phyloP scores from a whole-genome alignment of 495 filamentous ascomycete genomes.

The Cercophora samala region DNA sequence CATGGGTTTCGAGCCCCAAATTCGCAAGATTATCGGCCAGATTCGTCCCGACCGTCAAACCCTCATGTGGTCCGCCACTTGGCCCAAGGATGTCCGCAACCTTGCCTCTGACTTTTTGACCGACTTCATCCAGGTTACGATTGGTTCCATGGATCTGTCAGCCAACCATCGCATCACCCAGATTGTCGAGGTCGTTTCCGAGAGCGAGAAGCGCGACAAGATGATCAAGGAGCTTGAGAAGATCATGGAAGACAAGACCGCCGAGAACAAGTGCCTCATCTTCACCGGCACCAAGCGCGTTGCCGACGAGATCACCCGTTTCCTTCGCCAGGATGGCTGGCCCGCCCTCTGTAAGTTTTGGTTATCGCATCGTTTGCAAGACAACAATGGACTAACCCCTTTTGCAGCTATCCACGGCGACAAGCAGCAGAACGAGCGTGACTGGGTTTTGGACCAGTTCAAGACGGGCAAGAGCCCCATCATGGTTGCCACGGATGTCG shows the following conservation, averaged over 20 bases:
- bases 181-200: constrained; percentile 90
- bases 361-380: neutral
- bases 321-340: constrained; percentile 98
- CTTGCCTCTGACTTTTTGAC: constrained; percentile 92
- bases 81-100: constrained; percentile 98
- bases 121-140: constrained; percentile 98
- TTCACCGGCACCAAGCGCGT: constrained; percentile 99
- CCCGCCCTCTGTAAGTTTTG: constrained; percentile 83
- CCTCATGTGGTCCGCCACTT: constrained; percentile 99
- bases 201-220: constrained; percentile 95
- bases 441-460: constrained; percentile 99
- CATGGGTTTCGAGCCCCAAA: constrained; percentile 88
- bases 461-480: constrained; percentile 94
- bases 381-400: neutral
- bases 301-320: constrained; percentile 96
- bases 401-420: constrained; percentile 89
- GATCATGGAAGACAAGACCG: constrained; percentile 88
- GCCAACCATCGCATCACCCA: constrained; percentile 98
- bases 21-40: constrained; percentile 93
- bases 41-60: constrained; percentile 98
- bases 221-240: constrained; percentile 98
- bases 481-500: constrained; percentile 98
- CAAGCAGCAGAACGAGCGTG: constrained; percentile 98
- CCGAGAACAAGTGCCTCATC: constrained; percentile 79
- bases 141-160: constrained; percentile 93